Base-by-base conservation (phyloP, 2,329 filamentous ascomycete species). In the Polytolypa hystricis region DNA sequence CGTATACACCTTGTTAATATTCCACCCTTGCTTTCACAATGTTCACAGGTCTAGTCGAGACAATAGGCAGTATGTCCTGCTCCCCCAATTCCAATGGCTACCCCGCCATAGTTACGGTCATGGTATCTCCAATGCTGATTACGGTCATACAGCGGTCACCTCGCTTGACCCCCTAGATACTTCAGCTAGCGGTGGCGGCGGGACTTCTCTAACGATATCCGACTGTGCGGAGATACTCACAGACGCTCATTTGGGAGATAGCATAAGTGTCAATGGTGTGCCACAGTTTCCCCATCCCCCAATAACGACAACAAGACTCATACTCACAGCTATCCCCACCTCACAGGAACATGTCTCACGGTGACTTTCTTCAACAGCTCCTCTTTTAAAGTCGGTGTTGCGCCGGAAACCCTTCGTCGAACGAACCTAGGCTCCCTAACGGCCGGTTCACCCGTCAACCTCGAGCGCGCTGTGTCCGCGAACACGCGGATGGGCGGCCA, bases 401-500 rank as follows among this genome's bases (percentile, higher is more conserved):
- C 91, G 6, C 91, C 91, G 41, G 91, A 98, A 67, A 98, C 91
- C 11, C 77, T 98, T 38, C 86, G 91, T 40, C 77, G 93, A 40
- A 98, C 93, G 41, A 93, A 96, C 64, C 77, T 98, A n/a, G 89
- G 87, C 43, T 67, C 67, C 14, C 70, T 98, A 36, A 61, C 65
- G 32, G 57, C 74, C 42, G 69, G 69, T 28, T 81, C 78, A 42
- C 68, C 66, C 15, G 87, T 96, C 47, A 98, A 98, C 61, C 79
- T 98, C 36, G 91, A 98, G 69, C 79, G 91, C 11, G 89, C 91
- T 3, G 87, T 98, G 37, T 81, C 82, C 12, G 85, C 86, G 4
- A 76, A 82, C 51, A 95, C 89, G 30, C 84, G 91, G 38, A 96
- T 98, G 85, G 91, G 93, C 31, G 91, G 91, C 0, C 91, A 98